Base-by-base conservation (phyloP, 345 rosid genomes). In the Anacardium occidentale region DNA sequence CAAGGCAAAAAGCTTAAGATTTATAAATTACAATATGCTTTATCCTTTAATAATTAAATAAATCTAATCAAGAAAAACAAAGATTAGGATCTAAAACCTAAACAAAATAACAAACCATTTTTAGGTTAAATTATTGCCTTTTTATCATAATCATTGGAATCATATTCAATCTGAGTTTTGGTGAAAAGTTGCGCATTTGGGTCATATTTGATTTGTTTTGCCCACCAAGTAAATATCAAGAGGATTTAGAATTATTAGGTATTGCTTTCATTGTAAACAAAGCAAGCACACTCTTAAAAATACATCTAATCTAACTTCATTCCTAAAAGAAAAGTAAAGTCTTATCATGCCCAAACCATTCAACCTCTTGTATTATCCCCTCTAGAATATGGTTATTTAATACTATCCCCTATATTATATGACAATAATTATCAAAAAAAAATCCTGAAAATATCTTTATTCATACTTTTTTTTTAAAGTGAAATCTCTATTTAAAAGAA, bases 231-330 rank as follows among this genome's bases (percentile, higher is more conserved):
- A 53, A 74, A 20, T 13, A 76, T 29, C 32, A 29, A 29, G 32
- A 29, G 47, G 62, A 56, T 32, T n/a, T 58, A 7, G 24, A 47
- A 66, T 66, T 53, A 64, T 73, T 56, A 26, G 18, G 40, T 24
- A 18, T 73, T 78, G 71, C 74, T 73, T 78, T 69, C 74, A 48
- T 64, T 73, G 70, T 45, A 68, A 56, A 59, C 71, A 69, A 77
- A 77, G 81, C 71, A 77, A 77, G 32, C 32, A 29, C 1, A 29
- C 32, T 29, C 32, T 3, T 29, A 1, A 1, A 1, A 29, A 29
- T 3, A 29, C 32, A 1, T 29, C 32, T 29, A 29, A 29, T 29
- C 32, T 3, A 29, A 29, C 32, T 29, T 3, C 3, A 29, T 29
- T 29, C 32, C 32, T 29, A 1, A 29, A 29, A 29, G 32, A 29